Conservation (phyloP, 352 stramenopile genomes). For the Phytophthora litchii region DNA sequence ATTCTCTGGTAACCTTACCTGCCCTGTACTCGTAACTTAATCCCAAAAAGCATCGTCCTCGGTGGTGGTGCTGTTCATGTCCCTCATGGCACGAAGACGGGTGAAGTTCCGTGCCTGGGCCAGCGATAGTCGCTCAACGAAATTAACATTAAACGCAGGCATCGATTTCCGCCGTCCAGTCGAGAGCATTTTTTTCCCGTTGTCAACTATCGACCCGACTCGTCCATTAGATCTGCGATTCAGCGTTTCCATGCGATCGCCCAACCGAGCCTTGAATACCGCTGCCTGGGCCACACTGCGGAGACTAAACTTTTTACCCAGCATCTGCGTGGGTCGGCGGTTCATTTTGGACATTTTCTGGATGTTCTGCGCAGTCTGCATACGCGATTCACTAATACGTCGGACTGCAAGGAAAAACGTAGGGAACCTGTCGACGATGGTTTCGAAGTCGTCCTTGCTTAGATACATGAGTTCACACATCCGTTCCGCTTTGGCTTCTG, state of each 20-base stretch:
- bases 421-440: constrained; percentile 68
- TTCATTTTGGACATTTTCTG: constrained; percentile 70
- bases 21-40: not conserved
- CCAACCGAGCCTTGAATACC: constrained; percentile 26
- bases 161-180: constrained; percentile 29
- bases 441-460: constrained; percentile 58
- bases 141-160: constrained; percentile 34
- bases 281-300: constrained; percentile 19
- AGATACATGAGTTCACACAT: constrained; percentile 75
- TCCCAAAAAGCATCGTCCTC: constrained; percentile 37
- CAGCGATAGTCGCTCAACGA: constrained; percentile 42
- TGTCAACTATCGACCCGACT: constrained; percentile 15
- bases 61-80: constrained; percentile 28
- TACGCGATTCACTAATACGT: constrained; percentile 67
- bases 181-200: constrained; percentile 22
- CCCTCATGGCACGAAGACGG: constrained; percentile 32
- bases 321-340: constrained; percentile 34
- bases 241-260: constrained; percentile 17
- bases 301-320: constrained; percentile 35
- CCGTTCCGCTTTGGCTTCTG: constrained; percentile 65
- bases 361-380: constrained; percentile 72
- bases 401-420: constrained; percentile 72
- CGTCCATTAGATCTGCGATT: constrained; percentile 16
- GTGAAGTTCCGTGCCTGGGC: constrained; percentile 42
- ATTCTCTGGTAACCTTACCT: no score